phyloP scores from a whole-genome alignment of 108 stramenopile genomes.

The Nitzschia sp. region DNA sequence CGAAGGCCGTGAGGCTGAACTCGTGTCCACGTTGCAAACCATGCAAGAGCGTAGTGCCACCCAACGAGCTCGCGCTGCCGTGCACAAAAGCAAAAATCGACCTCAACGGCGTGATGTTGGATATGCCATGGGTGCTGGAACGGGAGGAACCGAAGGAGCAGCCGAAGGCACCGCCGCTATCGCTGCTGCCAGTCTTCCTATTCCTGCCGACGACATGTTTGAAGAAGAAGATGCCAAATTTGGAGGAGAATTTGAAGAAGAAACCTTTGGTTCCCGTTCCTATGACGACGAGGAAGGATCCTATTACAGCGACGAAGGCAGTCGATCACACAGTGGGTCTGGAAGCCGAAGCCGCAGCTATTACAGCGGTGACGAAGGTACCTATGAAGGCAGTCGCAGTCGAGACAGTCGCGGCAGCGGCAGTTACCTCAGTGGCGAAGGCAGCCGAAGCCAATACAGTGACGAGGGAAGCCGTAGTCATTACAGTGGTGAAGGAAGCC shows the following conservation, averaged over 20 bases:
- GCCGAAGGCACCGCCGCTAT: constrained; percentile 52
- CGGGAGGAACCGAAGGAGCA: constrained; percentile 30
- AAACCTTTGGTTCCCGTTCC: constrained; percentile 13
- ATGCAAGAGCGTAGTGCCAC: constrained; percentile 79
- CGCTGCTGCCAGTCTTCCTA: constrained; percentile 59
- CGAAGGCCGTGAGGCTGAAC: constrained; percentile 74
- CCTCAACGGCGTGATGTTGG: constrained; percentile 23
- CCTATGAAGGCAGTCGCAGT: constrained; percentile 9
- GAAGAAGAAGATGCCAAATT: constrained; percentile 27
- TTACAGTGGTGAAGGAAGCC: background rate
- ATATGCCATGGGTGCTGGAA: constrained; percentile 7
- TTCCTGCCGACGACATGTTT: constrained; percentile 30
- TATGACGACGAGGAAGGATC: constrained; percentile 23
- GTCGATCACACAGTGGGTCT: constrained; percentile 8
- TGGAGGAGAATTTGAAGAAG: constrained; percentile 29
- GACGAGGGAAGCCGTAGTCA: constrained; percentile 7
- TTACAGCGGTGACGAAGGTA: constrained; percentile 6
- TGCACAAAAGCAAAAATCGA: constrained; percentile 67
- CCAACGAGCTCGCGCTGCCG: constrained; percentile 67
- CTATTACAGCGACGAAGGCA: constrained; percentile 19
- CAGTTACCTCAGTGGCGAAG: background rate
- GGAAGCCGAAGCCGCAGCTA: constrained; percentile 16
- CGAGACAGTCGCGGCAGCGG: constrained; percentile 5
- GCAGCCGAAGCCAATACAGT: constrained; percentile 21
- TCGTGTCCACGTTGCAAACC: constrained; percentile 72